Percentiles rank a stretch among this genome's conserved stretches.
phyloP scores from a whole-genome alignment of 495 filamentous ascomycete species.

The Terfezia claveryi region DNA sequence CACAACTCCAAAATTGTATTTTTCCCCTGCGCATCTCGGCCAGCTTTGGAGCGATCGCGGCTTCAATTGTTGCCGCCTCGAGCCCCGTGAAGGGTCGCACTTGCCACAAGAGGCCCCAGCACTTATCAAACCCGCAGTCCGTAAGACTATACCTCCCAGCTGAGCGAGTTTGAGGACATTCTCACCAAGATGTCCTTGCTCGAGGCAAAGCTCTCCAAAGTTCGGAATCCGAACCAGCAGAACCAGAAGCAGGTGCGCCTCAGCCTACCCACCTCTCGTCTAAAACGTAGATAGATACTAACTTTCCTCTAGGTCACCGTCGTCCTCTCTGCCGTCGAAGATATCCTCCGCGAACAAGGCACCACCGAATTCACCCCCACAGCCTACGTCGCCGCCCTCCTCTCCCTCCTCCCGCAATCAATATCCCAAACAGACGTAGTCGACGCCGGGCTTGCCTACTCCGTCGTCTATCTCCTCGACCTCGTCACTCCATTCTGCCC shows the following conservation, averaged over 20 bases:
- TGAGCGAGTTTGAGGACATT: not conserved
- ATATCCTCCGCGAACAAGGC: slow-evolving; percentile 70
- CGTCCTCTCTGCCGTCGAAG: slow-evolving; percentile 75
- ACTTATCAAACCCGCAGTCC: too few relatives aligned
- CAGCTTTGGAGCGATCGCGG: too few relatives aligned
- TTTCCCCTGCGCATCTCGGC: too few relatives aligned
- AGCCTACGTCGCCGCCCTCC: slow-evolving; percentile 87
- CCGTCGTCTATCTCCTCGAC: slow-evolving; percentile 91
- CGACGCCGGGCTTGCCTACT: slow-evolving; percentile 66
- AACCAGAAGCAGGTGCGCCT: slow-evolving; percentile 67
- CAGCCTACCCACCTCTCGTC: not conserved
- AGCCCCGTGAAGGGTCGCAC: too few relatives aligned
- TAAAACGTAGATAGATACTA: too few relatives aligned
- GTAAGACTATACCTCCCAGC: too few relatives aligned
- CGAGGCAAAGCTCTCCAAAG: slow-evolving; percentile 78
- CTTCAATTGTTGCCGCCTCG: too few relatives aligned
- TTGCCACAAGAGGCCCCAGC: too few relatives aligned
- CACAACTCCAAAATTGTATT: too few relatives aligned
- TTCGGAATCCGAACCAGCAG: slow-evolving; percentile 85
- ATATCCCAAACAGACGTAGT: slow-evolving; percentile 38
- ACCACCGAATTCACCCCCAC: slow-evolving; percentile 53
- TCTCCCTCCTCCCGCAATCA: slow-evolving; percentile 64
- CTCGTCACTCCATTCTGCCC: slow-evolving; percentile 65
- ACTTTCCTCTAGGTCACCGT: slow-evolving; percentile 43
- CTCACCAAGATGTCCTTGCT: slow-evolving; percentile 31